Evolutionary conservation across 345 rosid species (phyloP).

Genomic region (Draba incana): DNA sequence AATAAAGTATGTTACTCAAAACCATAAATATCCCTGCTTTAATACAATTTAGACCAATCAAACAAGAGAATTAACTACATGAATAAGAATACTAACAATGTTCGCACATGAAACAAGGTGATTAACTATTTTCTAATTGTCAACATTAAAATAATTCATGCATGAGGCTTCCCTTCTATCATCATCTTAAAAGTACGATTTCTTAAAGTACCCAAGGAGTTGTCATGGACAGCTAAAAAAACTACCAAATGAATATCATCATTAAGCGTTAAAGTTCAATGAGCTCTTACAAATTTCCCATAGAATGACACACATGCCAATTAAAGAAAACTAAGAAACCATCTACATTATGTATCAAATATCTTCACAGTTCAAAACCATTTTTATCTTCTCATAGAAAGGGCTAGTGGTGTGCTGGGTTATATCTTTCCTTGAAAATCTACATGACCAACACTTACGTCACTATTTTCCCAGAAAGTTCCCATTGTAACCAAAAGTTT

Average conservation of each 20-base stretch:
- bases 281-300: conserved; percentile 10
- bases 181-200: conserved; percentile 16
- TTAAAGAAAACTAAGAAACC: background rate
- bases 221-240: conserved; percentile 9
- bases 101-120: conserved; percentile 13
- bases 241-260: conserved; percentile 24
- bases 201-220: background rate
- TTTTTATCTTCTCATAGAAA: background rate
- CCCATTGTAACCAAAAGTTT: conserved; percentile 3
- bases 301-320: background rate
- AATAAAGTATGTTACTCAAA: conserved; percentile 24
- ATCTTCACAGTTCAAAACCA: conserved; percentile 21
- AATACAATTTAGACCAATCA: background rate
- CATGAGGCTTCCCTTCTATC: conserved; percentile 12
- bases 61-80: conserved; percentile 14
- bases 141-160: background rate
- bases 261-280: conserved; percentile 5
- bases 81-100: conserved; percentile 1
- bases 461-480: conserved; percentile 10
- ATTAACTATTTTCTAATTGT: conserved; percentile 1
- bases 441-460: conserved; percentile 7
- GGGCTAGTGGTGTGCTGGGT: conserved; percentile 5
- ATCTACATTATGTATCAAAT: conserved; percentile 2
- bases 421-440: background rate
- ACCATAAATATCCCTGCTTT: conserved; percentile 11